Base-by-base conservation (phyloP, 2,329 filamentous ascomycete genomes). In the Didymella glomerata region DNA sequence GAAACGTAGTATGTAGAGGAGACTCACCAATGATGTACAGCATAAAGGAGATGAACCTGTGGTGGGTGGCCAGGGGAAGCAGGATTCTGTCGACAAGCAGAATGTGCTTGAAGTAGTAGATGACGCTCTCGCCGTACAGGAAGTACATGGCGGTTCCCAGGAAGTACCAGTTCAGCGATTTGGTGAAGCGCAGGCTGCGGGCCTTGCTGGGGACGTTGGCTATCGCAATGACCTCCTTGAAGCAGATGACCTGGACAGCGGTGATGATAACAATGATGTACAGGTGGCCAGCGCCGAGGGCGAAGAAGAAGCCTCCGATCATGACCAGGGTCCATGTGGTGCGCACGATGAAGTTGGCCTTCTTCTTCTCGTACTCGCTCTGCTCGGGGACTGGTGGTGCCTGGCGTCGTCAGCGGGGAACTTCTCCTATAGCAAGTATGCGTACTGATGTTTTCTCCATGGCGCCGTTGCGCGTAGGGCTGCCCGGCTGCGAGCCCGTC, bases 41-140 rank as follows among this genome's bases (percentile, higher is more conserved):
- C 79, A 96, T 90, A 75, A 99, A 98, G 83, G 93, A 97, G 78
- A 99, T 97, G 83, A 99, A 99, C 68, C 95, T 87, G 78, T 99
- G 95, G 81, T 99, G 95, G 16, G 94, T 98, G 54, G 95, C 93
- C 76, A 99, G 88, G 9, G 95, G 95, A 57, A 97, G 83, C 62
- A 99, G 83, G 45, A 98, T 91, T 78, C 90, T 92, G 80, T 99
- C 95, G 45, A 99, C 93, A 59, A 99, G 82, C 42, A 99, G 88
- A 67, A 99, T 94, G 77, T 99, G 95, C 85, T 99, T 99, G 82
- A 99, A 99, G 81, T 99, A 99, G 82, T 99, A 99, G 73, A 99
- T 97, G 74, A 99, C 94, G 72, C 92, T 97, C 81, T 99, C 95
- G 74, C 95, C 95, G 76, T 99, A 99, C 49, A 99, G 84, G 71